Percentiles rank a stretch among this genome's conserved stretches.
These are phyloP conservation scores for Dorcoceras hygrometricum DNA, from an alignment of 257 asterid species.

Conservation along the genomic window DNA sequence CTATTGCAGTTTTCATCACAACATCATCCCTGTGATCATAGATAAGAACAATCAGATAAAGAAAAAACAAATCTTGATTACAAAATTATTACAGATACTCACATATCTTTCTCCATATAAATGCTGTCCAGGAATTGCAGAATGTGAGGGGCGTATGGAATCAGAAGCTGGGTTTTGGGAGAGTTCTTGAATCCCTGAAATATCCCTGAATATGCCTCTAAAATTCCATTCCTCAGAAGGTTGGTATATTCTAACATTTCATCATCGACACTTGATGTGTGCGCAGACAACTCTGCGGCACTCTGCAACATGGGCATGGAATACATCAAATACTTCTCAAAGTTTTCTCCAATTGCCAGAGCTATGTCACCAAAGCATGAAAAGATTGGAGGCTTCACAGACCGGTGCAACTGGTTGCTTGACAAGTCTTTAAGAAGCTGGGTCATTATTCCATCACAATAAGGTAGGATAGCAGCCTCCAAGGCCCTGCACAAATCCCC, in stretches of 20 bases:
- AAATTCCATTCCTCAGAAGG: slow-evolving; percentile 66
- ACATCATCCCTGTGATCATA: slow-evolving; percentile 73
- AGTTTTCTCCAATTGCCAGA: slow-evolving; percentile 74
- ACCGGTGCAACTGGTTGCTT: slow-evolving; percentile 75
- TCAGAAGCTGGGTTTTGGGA: slow-evolving; percentile 67
- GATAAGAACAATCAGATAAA: slow-evolving; percentile 5
- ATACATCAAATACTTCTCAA: slow-evolving; percentile 77
- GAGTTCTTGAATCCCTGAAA: slow-evolving; percentile 84
- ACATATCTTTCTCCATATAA: slow-evolving; percentile 79
- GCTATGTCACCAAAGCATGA: slow-evolving; percentile 92
- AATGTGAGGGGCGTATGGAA: slow-evolving; percentile 77
- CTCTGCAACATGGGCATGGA: slow-evolving; percentile 95
- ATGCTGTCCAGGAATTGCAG: slow-evolving; percentile 78
- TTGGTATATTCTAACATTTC: slow-evolving; percentile 76
- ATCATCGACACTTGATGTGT: slow-evolving; percentile 63
- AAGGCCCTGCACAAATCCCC: slow-evolving; percentile 87
- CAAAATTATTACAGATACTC: slow-evolving; percentile 29
- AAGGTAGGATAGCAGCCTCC: slow-evolving; percentile 70
- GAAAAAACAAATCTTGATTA: neutral
- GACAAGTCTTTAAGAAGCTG: slow-evolving; percentile 74
- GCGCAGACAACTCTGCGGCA: slow-evolving; percentile 83
- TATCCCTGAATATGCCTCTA: slow-evolving; percentile 89
- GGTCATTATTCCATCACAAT: slow-evolving; percentile 88
- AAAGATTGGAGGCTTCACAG: slow-evolving; percentile 86
- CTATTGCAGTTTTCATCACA: slow-evolving; percentile 90